These are phyloP conservation scores for Russula sp. DNA, from an alignment of 768 basidiomycete genomes.

Conservation along the genomic window DNA sequence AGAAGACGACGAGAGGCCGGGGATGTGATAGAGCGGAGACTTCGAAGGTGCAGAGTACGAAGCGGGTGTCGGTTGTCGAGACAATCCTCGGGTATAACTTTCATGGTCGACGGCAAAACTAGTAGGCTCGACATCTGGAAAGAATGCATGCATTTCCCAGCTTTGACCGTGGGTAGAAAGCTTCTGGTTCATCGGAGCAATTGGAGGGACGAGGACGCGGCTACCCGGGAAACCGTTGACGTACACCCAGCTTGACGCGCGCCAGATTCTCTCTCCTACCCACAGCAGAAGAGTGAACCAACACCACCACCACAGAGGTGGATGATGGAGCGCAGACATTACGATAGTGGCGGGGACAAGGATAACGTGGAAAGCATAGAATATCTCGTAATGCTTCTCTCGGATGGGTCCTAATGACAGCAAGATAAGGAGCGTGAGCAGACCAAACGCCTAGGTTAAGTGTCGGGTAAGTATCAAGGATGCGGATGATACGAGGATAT, in stretches of 20 bases:
- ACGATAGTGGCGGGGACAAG: constrained; percentile 58
- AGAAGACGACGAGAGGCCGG: constrained; percentile 1
- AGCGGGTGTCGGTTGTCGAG: not conserved
- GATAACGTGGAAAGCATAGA: constrained; percentile 60
- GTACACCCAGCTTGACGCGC: constrained; percentile 50
- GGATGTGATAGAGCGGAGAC: not conserved
- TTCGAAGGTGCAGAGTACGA: not conserved
- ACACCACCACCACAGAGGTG: constrained; percentile 62
- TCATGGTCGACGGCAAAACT: not conserved
- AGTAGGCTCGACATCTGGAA: constrained; percentile 9
- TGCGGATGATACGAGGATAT: constrained; percentile 4
- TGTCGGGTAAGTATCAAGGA: constrained; percentile 1
- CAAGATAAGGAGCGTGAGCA: constrained; percentile 48
- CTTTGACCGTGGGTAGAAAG: not conserved
- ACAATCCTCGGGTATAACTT: not conserved
- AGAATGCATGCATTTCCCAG: constrained; percentile 15
- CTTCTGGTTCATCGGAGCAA: not conserved
- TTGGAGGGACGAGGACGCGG: not conserved
- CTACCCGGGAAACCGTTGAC: constrained; percentile 49
- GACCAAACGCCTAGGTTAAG: constrained; percentile 43
- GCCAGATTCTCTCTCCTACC: constrained; percentile 55
- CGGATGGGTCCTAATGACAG: constrained; percentile 48
- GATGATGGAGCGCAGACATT: constrained; percentile 61
- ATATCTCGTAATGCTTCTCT: constrained; percentile 51
- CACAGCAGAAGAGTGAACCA: constrained; percentile 57